Evolutionary conservation across 2,329 filamentous ascomycete species (phyloP).

Genomic region (Juglanconis juglandina): DNA sequence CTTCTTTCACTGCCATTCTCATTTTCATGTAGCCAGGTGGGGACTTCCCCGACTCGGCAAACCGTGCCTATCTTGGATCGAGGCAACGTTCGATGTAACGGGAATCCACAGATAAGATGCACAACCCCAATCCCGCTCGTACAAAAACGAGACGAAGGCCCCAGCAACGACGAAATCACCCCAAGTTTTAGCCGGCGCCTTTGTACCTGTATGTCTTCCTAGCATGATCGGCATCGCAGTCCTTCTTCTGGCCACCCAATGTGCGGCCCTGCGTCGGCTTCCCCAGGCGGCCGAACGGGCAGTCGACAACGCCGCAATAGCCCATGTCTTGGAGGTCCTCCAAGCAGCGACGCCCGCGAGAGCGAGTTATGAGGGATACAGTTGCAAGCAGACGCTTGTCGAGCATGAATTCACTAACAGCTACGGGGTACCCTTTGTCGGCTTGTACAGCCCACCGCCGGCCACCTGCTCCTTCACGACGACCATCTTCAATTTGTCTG

Average conservation of each 20-base stretch:
- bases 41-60: too few species aligned
- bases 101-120: too few species aligned
- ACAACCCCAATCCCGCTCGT: too few species aligned
- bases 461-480: slow-evolving; percentile 27
- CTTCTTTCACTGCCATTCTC: too few species aligned
- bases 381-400: slow-evolving; percentile 24
- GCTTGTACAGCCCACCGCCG: slow-evolving; percentile 24
- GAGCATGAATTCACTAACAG: slow-evolving; percentile 26
- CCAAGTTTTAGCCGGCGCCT: too few species aligned
- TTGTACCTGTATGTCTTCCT: too few species aligned
- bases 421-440: slow-evolving; percentile 27
- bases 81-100: too few species aligned
- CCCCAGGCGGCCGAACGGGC: not conserved
- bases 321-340: slow-evolving; percentile 23
- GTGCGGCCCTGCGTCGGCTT: not conserved
- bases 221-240: not conserved
- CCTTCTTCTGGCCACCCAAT: not conserved
- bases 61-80: too few species aligned
- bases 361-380: slow-evolving; percentile 18
- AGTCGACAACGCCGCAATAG: not conserved
- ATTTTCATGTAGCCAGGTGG: too few species aligned
- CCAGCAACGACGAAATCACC: too few species aligned
- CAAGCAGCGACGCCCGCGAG: slow-evolving; percentile 26
- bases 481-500: slow-evolving; percentile 54
- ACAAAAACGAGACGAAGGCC: too few species aligned